phyloP scores from a whole-genome alignment of 495 filamentous ascomycete genomes.

The Xanthoparmelia taractica region DNA sequence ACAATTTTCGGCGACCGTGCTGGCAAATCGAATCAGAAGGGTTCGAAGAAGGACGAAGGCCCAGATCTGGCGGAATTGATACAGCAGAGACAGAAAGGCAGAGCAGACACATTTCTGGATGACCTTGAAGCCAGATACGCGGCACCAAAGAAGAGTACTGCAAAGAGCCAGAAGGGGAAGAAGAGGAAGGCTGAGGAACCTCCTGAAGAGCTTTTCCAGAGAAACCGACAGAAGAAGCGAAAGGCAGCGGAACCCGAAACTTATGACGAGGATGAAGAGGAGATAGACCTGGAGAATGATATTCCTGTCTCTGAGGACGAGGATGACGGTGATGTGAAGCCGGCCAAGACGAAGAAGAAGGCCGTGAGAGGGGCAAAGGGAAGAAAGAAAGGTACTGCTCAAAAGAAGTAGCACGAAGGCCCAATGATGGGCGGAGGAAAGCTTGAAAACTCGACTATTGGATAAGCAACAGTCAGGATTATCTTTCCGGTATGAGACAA shows the following conservation, averaged over 20 bases:
- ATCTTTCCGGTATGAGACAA: not conserved
- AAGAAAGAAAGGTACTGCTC: constrained; percentile 2
- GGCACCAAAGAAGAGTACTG: constrained; percentile 12
- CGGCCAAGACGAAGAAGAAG: not conserved
- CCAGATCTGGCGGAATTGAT: constrained; percentile 53
- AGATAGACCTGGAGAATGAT: constrained; percentile 9
- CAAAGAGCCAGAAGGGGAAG: constrained; percentile 26
- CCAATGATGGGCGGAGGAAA: not conserved
- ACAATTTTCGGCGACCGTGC: constrained; percentile 40
- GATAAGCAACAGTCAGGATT: not conserved
- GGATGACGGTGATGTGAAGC: constrained; percentile 14
- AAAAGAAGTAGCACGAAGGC: constrained; percentile 1
- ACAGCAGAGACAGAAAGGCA: constrained; percentile 44
- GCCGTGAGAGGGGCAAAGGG: not conserved
- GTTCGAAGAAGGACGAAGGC: constrained; percentile 30
- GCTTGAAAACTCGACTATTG: not conserved
- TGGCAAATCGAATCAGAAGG: constrained; percentile 30
- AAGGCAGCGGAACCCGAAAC: constrained; percentile 13
- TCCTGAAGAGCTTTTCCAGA: constrained; percentile 61
- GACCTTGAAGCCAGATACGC: constrained; percentile 68
- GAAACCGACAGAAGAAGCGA: constrained; percentile 36
- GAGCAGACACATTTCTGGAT: constrained; percentile 53
- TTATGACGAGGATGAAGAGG: constrained; percentile 16
- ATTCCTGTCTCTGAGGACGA: constrained; percentile 1
- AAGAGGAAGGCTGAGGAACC: constrained; percentile 45